These are phyloP conservation scores for Corylus heterophylla DNA, from an alignment of 306 rosid genomes.

Conservation along the genomic window DNA sequence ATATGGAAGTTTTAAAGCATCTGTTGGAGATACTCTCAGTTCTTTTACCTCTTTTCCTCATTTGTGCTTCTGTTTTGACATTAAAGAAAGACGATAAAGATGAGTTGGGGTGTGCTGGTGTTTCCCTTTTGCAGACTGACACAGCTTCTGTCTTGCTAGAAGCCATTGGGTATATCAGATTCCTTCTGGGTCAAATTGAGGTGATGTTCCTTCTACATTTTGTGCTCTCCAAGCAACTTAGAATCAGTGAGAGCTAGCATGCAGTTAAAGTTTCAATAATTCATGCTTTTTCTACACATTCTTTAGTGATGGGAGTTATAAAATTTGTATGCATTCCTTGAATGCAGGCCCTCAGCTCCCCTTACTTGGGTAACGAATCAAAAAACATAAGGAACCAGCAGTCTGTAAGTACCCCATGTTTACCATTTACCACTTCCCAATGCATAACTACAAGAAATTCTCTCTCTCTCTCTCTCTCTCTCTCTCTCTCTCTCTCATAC, in stretches of 20 bases:
- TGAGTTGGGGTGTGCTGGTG: constrained; percentile 31
- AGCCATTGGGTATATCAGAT: constrained; percentile 82
- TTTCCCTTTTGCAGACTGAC: constrained; percentile 95
- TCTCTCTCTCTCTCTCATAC: not conserved
- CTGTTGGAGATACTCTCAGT: not conserved
- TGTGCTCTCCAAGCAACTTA: constrained; percentile 25
- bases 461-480: constrained; percentile 5
- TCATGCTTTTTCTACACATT: constrained; percentile 42
- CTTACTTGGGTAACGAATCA: constrained; percentile 66
- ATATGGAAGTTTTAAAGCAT: not conserved
- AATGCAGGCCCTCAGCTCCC: constrained; percentile 80
- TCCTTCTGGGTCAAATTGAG: constrained; percentile 90
- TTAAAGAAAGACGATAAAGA: constrained; percentile 39
- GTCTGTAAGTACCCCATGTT: constrained; percentile 46
- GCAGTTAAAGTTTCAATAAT: constrained; percentile 48
- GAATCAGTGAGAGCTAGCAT: constrained; percentile 40
- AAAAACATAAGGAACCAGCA: constrained; percentile 57
- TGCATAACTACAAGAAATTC: not conserved
- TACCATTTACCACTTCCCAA: constrained; percentile 44
- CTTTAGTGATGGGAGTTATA: constrained; percentile 41
- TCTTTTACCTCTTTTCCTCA: not conserved
- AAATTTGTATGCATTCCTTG: constrained; percentile 15
- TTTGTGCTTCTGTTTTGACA: constrained; percentile 28
- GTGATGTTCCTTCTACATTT: constrained; percentile 51
- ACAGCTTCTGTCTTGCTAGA: constrained; percentile 91